These are phyloP conservation scores for Pseudogymnoascus sp. DNA, from an alignment of 2,329 filamentous ascomycete species.

Conservation along the genomic window DNA sequence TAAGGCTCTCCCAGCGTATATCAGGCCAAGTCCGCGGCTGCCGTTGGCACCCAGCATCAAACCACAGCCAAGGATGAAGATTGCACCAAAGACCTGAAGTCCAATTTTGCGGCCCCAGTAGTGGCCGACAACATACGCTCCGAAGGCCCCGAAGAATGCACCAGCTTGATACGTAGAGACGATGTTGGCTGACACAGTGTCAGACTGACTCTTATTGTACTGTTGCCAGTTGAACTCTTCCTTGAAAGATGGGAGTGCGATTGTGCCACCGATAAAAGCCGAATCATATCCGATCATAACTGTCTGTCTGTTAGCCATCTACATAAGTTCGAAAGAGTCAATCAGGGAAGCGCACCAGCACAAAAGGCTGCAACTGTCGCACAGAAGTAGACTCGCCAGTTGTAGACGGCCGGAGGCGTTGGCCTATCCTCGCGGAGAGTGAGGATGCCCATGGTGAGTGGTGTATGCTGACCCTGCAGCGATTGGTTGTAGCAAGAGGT, in stretches of 20 bases:
- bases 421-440: constrained; percentile 49
- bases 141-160: constrained; percentile 73
- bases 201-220: constrained; percentile 43
- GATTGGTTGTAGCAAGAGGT: neutral
- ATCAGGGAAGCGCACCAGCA: constrained; percentile 50
- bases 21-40: constrained; percentile 55
- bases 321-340: neutral
- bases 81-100: constrained; percentile 50
- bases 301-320: neutral
- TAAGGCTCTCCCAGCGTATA: constrained; percentile 56
- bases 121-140: constrained; percentile 59
- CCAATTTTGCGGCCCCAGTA: constrained; percentile 61
- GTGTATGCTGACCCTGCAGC: constrained; percentile 9
- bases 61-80: constrained; percentile 67
- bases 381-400: constrained; percentile 52
- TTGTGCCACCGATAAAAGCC: constrained; percentile 72
- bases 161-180: constrained; percentile 78
- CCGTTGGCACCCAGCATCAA: constrained; percentile 63
- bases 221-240: constrained; percentile 57
- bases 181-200: constrained; percentile 65
- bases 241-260: constrained; percentile 63
- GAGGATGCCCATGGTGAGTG: constrained; percentile 35
- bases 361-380: constrained; percentile 50
- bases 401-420: constrained; percentile 52
- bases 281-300: constrained; percentile 42